A percentile compares a stretch with the other conserved stretches of the same genome.
These are phyloP conservation scores for Fonsecaea pugnacius DNA, from an alignment of 2,329 filamentous ascomycete genomes.

Conservation along the genomic window DNA sequence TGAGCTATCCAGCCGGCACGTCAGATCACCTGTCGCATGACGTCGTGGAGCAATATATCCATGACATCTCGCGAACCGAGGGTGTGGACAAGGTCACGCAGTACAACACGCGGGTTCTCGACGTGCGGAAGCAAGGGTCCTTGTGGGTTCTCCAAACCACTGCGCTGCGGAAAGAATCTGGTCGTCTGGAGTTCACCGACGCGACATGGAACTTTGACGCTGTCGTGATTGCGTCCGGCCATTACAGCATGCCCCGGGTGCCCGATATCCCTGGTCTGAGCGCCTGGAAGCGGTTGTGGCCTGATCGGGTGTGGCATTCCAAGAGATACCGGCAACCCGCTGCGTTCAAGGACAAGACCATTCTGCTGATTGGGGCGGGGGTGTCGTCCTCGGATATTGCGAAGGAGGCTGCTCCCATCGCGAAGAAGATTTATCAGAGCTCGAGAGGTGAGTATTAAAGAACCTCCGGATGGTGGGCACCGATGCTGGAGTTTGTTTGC, in stretches of 20 bases:
- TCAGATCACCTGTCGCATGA: constrained; percentile 62
- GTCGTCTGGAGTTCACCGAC: neutral
- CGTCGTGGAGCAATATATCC: constrained; percentile 64
- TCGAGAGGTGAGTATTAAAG: constrained; percentile 64
- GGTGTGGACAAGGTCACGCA: constrained; percentile 56
- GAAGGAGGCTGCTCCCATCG: constrained; percentile 53
- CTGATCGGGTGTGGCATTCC: constrained; percentile 54
- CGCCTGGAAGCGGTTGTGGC: constrained; percentile 53
- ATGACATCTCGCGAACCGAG: constrained; percentile 57
- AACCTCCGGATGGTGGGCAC: neutral
- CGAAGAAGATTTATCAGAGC: constrained; percentile 57
- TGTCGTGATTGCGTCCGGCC: constrained; percentile 58
- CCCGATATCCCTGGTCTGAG: constrained; percentile 55
- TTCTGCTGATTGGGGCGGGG: constrained; percentile 61
- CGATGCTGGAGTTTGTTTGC: too few species aligned
- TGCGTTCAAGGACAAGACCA: constrained; percentile 59
- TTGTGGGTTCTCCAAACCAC: constrained; percentile 59
- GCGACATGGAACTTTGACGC: constrained; percentile 50
- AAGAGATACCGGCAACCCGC: constrained; percentile 56
- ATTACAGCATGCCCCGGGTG: constrained; percentile 57
- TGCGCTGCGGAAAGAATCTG: constrained; percentile 34
- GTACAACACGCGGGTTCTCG: constrained; percentile 64
- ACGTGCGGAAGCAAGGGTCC: constrained; percentile 50
- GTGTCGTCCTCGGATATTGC: constrained; percentile 61
- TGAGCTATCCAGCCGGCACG: constrained; percentile 63